A percentile compares a stretch with the other conserved stretches of the same genome.
Evolutionary conservation across 1,284 basidiomycete genomes (phyloP).

Genomic region (Ganoderma multipileum): DNA sequence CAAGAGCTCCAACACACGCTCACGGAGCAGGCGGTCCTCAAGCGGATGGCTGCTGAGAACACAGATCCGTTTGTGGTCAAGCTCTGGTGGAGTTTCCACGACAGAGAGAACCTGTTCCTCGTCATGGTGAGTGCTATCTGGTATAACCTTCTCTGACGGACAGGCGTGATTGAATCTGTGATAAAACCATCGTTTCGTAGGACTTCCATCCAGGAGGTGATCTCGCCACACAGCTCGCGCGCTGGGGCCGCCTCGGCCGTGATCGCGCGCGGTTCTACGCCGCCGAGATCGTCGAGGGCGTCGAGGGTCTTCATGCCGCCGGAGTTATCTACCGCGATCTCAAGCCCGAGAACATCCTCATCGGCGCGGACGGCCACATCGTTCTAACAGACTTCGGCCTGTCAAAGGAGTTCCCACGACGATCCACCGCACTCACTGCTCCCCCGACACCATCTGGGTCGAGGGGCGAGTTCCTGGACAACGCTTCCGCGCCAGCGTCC

Average conservation of each 20-base stretch:
- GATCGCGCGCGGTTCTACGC: constrained; percentile 96
- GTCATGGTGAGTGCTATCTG: constrained; percentile 67
- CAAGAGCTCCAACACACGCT: constrained; percentile 95
- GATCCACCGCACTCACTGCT: constrained; percentile 51
- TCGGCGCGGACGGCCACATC: constrained; percentile 92
- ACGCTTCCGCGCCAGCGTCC: constrained; percentile 50
- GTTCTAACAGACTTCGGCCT: constrained; percentile 96
- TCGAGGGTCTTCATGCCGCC: constrained; percentile 88
- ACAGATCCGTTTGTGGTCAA: constrained; percentile 93
- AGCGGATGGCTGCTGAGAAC: constrained; percentile 83
- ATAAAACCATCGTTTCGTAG: constrained; percentile 44
- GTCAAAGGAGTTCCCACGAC: constrained; percentile 84
- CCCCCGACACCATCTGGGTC: constrained; percentile 64
- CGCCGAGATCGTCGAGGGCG: constrained; percentile 94
- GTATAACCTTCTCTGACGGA: background rate
- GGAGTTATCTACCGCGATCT: constrained; percentile 92
- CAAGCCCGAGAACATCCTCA: constrained; percentile 95
- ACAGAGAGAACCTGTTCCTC: constrained; percentile 92
- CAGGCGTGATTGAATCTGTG: background rate
- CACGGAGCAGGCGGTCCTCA: constrained; percentile 93
- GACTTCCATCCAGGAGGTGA: constrained; percentile 98
- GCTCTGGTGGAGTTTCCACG: constrained; percentile 96
- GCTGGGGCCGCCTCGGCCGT: constrained; percentile 91
- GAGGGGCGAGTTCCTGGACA: constrained; percentile 57
- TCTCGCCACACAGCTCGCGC: constrained; percentile 93